phyloP scores from a whole-genome alignment of 176 grass and related monocot species.

The Leersia perrieri region DNA sequence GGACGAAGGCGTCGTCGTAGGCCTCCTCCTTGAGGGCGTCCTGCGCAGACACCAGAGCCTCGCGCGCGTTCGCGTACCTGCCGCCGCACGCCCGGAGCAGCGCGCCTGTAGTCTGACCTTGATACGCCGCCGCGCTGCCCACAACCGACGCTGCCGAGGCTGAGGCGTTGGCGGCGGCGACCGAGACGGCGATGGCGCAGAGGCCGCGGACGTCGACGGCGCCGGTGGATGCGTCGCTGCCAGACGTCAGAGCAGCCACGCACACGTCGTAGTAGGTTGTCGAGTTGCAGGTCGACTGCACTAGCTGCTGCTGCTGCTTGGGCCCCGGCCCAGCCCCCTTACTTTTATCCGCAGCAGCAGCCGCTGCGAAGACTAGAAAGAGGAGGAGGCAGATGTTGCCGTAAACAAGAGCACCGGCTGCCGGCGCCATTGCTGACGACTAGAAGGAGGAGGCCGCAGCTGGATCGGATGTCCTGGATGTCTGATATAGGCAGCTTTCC shows the following conservation, averaged over 20 bases:
- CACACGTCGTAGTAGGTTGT: constrained; percentile 86
- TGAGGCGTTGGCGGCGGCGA: constrained; percentile 55
- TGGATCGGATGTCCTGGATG: too few relatives aligned
- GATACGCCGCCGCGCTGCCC: constrained; percentile 14
- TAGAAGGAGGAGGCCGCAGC: too few relatives aligned
- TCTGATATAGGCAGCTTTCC: too few relatives aligned
- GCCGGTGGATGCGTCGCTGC: constrained; percentile 48
- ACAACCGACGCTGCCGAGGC: constrained; percentile 37
- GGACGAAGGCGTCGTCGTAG: constrained; percentile 78
- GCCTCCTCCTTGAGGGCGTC: constrained; percentile 38
- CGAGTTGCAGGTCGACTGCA: constrained; percentile 73
- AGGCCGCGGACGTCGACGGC: constrained; percentile 62
- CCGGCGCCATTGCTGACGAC: too few relatives aligned
- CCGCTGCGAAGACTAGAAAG: not conserved
- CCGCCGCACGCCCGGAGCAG: constrained; percentile 39
- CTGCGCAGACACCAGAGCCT: constrained; percentile 50
- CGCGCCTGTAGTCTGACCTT: not conserved
- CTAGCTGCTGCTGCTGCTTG: not conserved
- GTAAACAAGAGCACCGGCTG: too few relatives aligned
- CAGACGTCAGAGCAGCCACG: constrained; percentile 43
- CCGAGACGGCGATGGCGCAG: constrained; percentile 52
- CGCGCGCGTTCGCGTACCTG: constrained; percentile 55
- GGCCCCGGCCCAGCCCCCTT: too few relatives aligned
- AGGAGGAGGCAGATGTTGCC: too few relatives aligned
- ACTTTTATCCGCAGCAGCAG: too few relatives aligned